Base-by-base conservation (phyloP, 169 alveolate species). In the Hammondia hammondi region DNA sequence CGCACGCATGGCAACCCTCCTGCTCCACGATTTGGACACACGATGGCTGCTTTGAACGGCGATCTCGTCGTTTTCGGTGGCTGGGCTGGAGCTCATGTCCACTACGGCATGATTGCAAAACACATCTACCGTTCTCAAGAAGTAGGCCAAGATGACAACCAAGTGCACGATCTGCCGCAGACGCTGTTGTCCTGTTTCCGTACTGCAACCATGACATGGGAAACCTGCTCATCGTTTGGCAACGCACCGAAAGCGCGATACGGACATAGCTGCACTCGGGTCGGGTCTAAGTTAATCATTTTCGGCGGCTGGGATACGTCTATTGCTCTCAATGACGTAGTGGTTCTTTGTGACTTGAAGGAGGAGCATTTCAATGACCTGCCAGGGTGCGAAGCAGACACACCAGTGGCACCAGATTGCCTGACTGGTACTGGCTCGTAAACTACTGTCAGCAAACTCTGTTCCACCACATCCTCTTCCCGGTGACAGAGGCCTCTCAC, bases 291-390 rank as follows among this genome's bases (percentile, higher is more conserved):
- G 88, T 24, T 81, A 39, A 32, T 81, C 29, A 35, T 81, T 81
- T 81, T 81, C 88, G 88, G 88, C 24, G 88, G 88, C 32, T 81
- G 88, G 88, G 88, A 81, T 43, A 48, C 88, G 1, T 35, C 88
- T 27, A 81, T 81, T 12, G 27, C 88, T n/a, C 52, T 81, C 45
- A 81, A 81, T 35, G 88, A 81, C 29, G 88, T 81, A 6, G 52
- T 81, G 27, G 56, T 81, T 35, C 88, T 81, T 21, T 81, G 84
- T 72, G 84, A 72, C 39, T 35, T 72, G 45, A 72, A 72, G 39
- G 84, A 72, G 17, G 84, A 72, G 45, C 39, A 72, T 35, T n/a
- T 29, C 29, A 35, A 35, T 35, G 39, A 10, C 32, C 17, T 35
- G 39, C 84, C 84, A n/a, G 84, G 7, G 84, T 29, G 2, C 84